Base-by-base conservation (phyloP, 78 protist genomes). In the Emiliania huxleyi region DNA sequence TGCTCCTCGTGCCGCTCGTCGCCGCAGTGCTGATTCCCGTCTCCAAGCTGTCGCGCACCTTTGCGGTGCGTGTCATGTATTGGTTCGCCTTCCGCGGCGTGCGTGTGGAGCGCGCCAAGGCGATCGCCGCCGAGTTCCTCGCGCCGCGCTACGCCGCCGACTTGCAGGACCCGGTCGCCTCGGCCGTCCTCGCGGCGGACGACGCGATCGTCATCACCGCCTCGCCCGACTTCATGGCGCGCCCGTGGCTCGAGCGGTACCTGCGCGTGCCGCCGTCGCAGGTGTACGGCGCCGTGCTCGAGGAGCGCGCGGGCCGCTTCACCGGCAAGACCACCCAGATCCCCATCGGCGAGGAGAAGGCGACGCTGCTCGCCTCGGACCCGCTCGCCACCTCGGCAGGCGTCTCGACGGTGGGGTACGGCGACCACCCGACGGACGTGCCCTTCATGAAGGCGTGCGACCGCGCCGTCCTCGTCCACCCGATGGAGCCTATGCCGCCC, bases 341-440 rank as follows among this genome's bases (percentile, higher is more conserved):
- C 44, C 85, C 85, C 26, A 77, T 77, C 46, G 85, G 85, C 2
- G 35, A 35, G n/a, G 23, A 3, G 11, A 77, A 77, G 46, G 85
- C n/a, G 44, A 29, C 37, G 42, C 11, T 71, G 37, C 42, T 71
- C 12, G 8, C 4, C 40, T 4, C 45, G 44, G 15, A 52, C 15
- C 62, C 62, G 62, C 62, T 52, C 15, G 62, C 62, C 8, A 52
- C 8, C 62, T 8, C 62, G 62, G 29, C 62, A 15, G 62, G 15
- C 85, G 46, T 4, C 35, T 11, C 85, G 6, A 12, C 44, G 18
- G 46, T 77, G 26, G 85, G 85, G 26, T 77, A 77, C 46, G 85
- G 85, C 18, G 85, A 77, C 46, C 85, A 77, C n/a, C 85, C 85
- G 18, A 77, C 85, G 4, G 85, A 77, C 46, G 49, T 77, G 2